phyloP scores from a whole-genome alignment of 176 grass and related monocot genomes.

The Miscanthus lutarioriparius region DNA sequence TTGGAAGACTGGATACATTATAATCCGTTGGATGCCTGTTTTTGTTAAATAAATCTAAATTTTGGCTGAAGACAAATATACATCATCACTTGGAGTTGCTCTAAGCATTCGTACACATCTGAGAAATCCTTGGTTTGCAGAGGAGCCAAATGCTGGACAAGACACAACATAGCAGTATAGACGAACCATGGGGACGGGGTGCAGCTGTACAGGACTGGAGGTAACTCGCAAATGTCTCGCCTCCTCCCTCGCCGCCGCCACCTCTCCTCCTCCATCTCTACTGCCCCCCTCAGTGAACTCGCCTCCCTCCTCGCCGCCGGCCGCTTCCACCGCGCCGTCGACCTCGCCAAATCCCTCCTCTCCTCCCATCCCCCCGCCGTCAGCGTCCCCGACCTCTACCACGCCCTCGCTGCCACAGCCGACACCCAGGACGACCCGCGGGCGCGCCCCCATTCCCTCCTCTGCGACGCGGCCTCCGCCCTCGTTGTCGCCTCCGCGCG shows the following conservation, averaged over 20 bases:
- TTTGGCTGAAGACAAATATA: too few species aligned
- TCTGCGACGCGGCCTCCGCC: slow-evolving; percentile 35
- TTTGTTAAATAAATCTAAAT: too few species aligned
- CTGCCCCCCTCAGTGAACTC: slow-evolving; percentile 27
- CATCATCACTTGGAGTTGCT: too few species aligned
- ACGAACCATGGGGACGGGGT: background rate
- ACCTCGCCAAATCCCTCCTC: slow-evolving; percentile 39
- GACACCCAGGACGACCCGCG: background rate
- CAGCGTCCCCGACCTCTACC: slow-evolving; percentile 43
- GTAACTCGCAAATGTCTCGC: slow-evolving; percentile 5
- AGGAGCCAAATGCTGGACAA: too few species aligned
- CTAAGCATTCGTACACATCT: too few species aligned
- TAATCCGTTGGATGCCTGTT: too few species aligned
- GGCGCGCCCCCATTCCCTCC: slow-evolving; percentile 12
- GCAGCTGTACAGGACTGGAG: too few species aligned
- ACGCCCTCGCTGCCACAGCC: slow-evolving; percentile 9
- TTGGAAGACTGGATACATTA: too few species aligned
- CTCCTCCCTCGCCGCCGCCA: slow-evolving; percentile 20
- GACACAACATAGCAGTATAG: too few species aligned
- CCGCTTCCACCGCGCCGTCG: slow-evolving; percentile 49
- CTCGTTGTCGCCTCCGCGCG: slow-evolving; percentile 38
- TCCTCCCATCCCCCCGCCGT: slow-evolving; percentile 13
- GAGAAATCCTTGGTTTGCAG: too few species aligned
- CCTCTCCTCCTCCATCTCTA: slow-evolving; percentile 1
- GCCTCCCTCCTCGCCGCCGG: slow-evolving; percentile 35